Evolutionary conservation across 306 rosid species (phyloP).

Genomic region (Quercus wislizeni): DNA sequence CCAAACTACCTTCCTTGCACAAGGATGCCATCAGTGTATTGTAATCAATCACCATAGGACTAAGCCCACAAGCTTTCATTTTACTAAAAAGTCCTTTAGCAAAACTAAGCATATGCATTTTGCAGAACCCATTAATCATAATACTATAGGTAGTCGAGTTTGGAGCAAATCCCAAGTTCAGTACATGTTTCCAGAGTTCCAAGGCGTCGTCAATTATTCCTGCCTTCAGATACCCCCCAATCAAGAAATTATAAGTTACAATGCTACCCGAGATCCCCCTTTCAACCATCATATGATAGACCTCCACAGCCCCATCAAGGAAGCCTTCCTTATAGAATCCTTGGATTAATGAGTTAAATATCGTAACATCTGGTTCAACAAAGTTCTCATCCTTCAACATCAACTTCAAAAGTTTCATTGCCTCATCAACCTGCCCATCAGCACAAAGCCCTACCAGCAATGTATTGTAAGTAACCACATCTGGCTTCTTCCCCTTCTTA

Average conservation of each 20-base stretch:
- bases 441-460: constrained; percentile 59
- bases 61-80: constrained; percentile 52
- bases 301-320: constrained; percentile 40
- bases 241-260: constrained; percentile 55
- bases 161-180: constrained; percentile 50
- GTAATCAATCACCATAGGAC: constrained; percentile 50
- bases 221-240: constrained; percentile 51
- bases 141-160: constrained; percentile 50
- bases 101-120: constrained; percentile 55
- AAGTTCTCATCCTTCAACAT: constrained; percentile 41
- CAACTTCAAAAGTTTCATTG: constrained; percentile 46
- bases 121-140: constrained; percentile 80
- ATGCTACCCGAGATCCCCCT: constrained; percentile 48
- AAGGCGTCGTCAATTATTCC: constrained; percentile 47
- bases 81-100: constrained; percentile 74
- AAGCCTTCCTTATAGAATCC: constrained; percentile 64
- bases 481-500: constrained; percentile 66
- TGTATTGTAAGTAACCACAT: constrained; percentile 61
- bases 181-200: constrained; percentile 50
- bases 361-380: constrained; percentile 49
- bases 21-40: constrained; percentile 57
- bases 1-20: constrained; percentile 70
- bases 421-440: constrained; percentile 59
- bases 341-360: constrained; percentile 50
- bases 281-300: constrained; percentile 55